Conservation (phyloP, 2,329 filamentous ascomycete genomes). For the Pyrenophora seminiperda region DNA sequence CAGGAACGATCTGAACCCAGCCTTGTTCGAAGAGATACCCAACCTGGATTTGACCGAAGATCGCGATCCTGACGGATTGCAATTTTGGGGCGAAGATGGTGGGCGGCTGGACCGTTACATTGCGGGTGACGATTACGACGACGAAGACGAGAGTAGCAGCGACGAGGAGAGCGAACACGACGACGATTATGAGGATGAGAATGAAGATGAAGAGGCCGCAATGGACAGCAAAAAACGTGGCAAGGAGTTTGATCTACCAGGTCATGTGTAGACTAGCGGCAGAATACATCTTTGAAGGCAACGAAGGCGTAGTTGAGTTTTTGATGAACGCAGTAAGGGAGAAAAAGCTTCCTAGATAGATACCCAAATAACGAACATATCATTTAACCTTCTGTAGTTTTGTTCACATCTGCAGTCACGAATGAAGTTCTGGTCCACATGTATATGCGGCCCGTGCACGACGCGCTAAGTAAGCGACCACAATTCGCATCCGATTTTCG, state of each 20-base stretch:
- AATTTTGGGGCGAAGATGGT: constrained; percentile 44
- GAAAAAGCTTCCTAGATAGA: constrained; percentile 5
- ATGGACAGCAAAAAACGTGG: constrained; percentile 26
- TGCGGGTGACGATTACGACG: constrained; percentile 34
- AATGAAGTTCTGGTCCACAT: constrained; percentile 10
- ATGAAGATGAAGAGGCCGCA: constrained; percentile 36
- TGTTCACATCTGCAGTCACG: background rate
- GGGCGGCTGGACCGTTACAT: constrained; percentile 30
- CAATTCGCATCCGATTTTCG: constrained; percentile 27
- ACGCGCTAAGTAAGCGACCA: constrained; percentile 27
- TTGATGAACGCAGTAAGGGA: background rate
- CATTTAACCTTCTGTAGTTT: background rate
- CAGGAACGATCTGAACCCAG: constrained; percentile 50
- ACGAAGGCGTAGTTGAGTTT: background rate
- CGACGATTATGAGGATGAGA: constrained; percentile 38
- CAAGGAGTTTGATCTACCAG: constrained; percentile 44
- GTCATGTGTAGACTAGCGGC: constrained; percentile 36
- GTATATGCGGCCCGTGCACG: constrained; percentile 1
- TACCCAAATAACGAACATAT: constrained; percentile 6
- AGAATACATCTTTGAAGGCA: too few species aligned
- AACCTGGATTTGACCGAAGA: constrained; percentile 35
- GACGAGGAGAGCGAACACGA: constrained; percentile 45
- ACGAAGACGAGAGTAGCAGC: constrained; percentile 41
- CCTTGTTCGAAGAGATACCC: constrained; percentile 42
- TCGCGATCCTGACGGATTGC: constrained; percentile 36